Percentiles rank a stretch among this genome's conserved stretches.
Conservation (phyloP, 2,329 filamentous ascomycete species). For the Fusarium longipes region DNA sequence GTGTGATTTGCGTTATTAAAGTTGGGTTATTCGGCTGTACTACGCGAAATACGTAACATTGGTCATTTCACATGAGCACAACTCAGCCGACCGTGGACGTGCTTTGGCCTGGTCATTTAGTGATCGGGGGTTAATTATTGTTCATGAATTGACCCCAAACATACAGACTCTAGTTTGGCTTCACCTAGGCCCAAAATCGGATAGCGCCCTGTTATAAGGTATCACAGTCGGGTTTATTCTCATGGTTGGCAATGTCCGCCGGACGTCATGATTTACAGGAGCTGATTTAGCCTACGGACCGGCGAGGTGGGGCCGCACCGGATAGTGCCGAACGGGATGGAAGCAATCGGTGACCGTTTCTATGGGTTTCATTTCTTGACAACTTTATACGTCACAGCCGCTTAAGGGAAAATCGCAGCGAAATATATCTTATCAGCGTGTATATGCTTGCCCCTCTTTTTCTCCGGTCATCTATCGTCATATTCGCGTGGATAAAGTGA, state of each 20-base stretch:
- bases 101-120: neutral
- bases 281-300: slow-evolving; percentile 10
- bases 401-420: neutral
- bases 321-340: slow-evolving; percentile 11
- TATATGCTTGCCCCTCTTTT: slow-evolving; percentile 13
- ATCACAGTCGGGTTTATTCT: neutral
- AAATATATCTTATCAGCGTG: neutral
- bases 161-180: neutral
- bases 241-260: neutral
- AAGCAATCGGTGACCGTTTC: neutral
- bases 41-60: neutral
- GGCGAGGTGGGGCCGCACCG: slow-evolving; percentile 34
- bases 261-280: neutral
- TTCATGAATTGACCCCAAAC: neutral
- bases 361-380: slow-evolving; percentile 1
- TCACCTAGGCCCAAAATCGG: neutral
- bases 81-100: neutral
- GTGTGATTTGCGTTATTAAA: slow-evolving; percentile 22
- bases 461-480: slow-evolving; percentile 14
- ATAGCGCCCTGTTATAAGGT: neutral
- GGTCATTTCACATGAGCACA: neutral
- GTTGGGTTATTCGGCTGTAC: neutral
- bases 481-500: slow-evolving; percentile 9
- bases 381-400: slow-evolving; percentile 14
- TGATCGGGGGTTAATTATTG: neutral